Conservation (phyloP, 2,329 filamentous ascomycete species). For the Thielaviopsis musarum region DNA sequence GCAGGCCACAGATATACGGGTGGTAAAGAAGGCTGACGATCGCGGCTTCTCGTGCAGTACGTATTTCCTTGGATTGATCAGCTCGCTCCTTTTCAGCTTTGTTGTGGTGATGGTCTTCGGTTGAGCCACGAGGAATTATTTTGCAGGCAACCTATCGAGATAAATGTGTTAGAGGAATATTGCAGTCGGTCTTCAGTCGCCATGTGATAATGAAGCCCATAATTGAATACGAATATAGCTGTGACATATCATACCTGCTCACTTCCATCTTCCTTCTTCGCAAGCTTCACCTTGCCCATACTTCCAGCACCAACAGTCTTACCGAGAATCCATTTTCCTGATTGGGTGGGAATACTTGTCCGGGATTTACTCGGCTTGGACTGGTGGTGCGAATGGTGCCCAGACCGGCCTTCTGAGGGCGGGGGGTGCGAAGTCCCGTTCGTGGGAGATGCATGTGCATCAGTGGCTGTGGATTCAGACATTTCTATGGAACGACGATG, state of each 20-base stretch:
- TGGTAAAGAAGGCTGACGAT: conserved; percentile 91
- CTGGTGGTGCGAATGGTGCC: conserved; percentile 8
- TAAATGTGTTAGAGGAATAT: not conserved
- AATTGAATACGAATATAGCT: not conserved
- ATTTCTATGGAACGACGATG: conserved; percentile 8
- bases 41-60: conserved; percentile 85
- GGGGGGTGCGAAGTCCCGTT: not conserved
- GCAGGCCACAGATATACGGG: conserved; percentile 88
- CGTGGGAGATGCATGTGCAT: not conserved
- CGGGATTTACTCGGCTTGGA: conserved; percentile 37
- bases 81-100: conserved; percentile 67
- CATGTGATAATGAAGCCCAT: not conserved
- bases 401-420: conserved; percentile 4
- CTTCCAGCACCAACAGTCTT: conserved; percentile 96
- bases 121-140: conserved; percentile 81
- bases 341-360: conserved; percentile 77
- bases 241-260: conserved; percentile 55
- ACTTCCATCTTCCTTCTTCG: conserved; percentile 72
- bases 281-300: conserved; percentile 98
- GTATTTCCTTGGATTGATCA: conserved; percentile 90
- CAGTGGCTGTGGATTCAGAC: conserved; percentile 4
- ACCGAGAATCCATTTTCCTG: conserved; percentile 85
- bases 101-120: conserved; percentile 63
- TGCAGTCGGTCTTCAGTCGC: no score
- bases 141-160: conserved; percentile 74